Evolutionary conservation across 345 rosid species (phyloP).

Genomic region (Durio zibethinus): DNA sequence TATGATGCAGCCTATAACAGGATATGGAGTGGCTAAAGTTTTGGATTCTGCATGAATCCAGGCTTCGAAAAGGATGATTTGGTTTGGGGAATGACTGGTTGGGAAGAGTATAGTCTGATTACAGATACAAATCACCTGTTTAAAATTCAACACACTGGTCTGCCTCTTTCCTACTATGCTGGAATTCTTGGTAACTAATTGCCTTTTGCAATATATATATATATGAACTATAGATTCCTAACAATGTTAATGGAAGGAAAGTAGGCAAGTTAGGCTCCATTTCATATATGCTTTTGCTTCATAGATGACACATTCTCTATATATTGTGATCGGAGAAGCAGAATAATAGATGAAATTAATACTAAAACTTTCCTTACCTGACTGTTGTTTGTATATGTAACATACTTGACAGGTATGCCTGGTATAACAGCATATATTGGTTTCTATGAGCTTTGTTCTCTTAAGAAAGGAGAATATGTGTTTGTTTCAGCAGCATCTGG

Average conservation of each 20-base stretch:
- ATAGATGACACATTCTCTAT: too few species aligned
- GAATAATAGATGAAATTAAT: too few species aligned
- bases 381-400: neutral
- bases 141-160: constrained; percentile 44
- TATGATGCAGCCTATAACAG: constrained; percentile 45
- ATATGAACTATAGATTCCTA: neutral
- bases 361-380: neutral
- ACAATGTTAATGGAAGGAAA: too few species aligned
- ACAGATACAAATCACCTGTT: constrained; percentile 34
- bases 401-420: constrained; percentile 41
- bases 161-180: constrained; percentile 63
- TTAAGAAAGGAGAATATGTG: constrained; percentile 56
- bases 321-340: too few species aligned
- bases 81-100: constrained; percentile 55
- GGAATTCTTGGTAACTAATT: constrained; percentile 52
- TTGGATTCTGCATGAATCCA: constrained; percentile 51
- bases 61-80: constrained; percentile 49
- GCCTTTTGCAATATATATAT: neutral
- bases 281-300: too few species aligned
- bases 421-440: constrained; percentile 63
- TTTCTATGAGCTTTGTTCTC: constrained; percentile 46
- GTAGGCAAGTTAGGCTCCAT: neutral
- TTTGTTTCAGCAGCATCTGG: constrained; percentile 57
- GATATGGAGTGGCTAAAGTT: constrained; percentile 55
- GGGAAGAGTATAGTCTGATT: constrained; percentile 63